These are phyloP conservation scores for Saccharomycopsis hybrid DNA, from an alignment of 1,139 yeast species.

Conservation along the genomic window DNA sequence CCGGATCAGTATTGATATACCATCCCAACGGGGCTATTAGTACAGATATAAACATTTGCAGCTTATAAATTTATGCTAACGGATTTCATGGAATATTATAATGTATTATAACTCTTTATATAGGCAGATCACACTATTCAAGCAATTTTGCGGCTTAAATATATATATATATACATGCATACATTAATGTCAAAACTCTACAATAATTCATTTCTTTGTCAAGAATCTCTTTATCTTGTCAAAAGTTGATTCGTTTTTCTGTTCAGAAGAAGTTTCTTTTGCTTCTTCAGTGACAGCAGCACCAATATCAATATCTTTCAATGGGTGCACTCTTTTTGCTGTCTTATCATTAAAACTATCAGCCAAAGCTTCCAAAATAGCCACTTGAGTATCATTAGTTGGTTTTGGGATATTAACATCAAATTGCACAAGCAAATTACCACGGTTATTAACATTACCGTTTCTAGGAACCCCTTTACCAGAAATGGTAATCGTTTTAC, in stretches of 20 bases:
- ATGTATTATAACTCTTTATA: too few species aligned
- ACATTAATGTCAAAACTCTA: too few species aligned
- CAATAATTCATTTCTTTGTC: not conserved
- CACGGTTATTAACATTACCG: conserved; percentile 53
- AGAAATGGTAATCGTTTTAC: conserved; percentile 68
- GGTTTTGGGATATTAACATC: conserved; percentile 71
- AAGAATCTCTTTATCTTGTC: not conserved
- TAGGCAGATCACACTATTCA: too few species aligned
- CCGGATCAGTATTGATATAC: too few species aligned
- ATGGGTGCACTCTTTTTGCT: conserved; percentile 67
- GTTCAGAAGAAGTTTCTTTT: not conserved
- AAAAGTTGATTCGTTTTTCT: not conserved
- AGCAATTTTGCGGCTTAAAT: too few species aligned
- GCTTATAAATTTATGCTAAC: too few species aligned
- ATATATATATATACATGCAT: too few species aligned
- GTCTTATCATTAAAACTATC: conserved; percentile 75
- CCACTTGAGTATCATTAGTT: conserved; percentile 78
- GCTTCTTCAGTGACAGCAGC: too few species aligned
- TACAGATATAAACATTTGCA: too few species aligned
- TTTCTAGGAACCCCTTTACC: conserved; percentile 80
- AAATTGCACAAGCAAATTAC: conserved; percentile 73
- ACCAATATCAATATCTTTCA: conserved; percentile 22
- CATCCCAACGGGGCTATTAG: too few species aligned
- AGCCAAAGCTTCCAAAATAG: conserved; percentile 91
- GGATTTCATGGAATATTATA: too few species aligned